Conservation (phyloP, 768 basidiomycete genomes). For the Myochromella boudieri region DNA sequence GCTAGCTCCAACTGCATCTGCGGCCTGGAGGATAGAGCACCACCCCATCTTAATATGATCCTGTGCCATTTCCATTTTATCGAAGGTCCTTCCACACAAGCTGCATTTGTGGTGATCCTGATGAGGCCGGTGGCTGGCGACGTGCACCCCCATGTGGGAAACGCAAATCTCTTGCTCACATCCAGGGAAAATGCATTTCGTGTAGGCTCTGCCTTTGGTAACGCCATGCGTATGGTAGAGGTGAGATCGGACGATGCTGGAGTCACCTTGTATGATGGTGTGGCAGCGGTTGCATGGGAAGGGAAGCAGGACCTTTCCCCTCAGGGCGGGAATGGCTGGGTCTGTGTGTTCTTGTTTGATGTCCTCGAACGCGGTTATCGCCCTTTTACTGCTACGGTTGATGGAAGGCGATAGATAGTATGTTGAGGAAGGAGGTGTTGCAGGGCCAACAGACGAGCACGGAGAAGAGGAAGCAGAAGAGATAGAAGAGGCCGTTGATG, state of each 20-base stretch:
- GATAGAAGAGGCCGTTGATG: not conserved
- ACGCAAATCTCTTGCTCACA: not conserved
- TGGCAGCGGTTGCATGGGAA: constrained; percentile 2
- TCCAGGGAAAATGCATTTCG: not conserved
- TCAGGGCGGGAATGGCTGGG: not conserved
- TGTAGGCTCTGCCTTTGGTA: not conserved
- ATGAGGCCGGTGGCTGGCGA: not conserved
- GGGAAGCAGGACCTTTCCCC: not conserved
- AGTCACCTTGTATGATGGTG: not conserved
- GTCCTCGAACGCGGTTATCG: not conserved
- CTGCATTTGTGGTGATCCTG: not conserved
- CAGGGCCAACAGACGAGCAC: no score
- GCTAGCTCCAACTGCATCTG: not conserved
- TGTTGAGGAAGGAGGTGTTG: no score
- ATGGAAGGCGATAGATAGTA: not conserved
- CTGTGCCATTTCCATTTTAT: not conserved
- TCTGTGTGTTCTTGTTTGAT: not conserved
- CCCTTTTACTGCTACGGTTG: not conserved
- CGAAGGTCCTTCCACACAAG: not conserved
- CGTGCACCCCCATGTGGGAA: not conserved
- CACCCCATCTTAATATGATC: not conserved
- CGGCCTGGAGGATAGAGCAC: not conserved
- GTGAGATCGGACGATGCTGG: not conserved
- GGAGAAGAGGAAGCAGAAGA: no score
- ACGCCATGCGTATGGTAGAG: not conserved